Base-by-base conservation (phyloP, 192 early-diverging fungal genomes). In the Podila epigama region DNA sequence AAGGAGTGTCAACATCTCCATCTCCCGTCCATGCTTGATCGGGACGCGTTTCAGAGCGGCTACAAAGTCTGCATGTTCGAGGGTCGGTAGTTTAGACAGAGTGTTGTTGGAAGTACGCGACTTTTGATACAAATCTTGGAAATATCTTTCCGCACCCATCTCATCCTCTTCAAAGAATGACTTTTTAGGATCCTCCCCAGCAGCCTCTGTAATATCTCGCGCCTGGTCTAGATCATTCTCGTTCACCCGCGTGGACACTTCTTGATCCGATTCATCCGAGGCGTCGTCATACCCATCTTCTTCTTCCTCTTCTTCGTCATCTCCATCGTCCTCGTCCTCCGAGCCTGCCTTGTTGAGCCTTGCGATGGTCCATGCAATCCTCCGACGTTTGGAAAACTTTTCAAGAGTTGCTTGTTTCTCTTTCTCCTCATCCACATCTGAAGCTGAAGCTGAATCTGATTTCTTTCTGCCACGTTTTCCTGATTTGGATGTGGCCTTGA, bases 31-130 rank as follows among this genome's bases (percentile, higher is more conserved):
- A 63, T 95, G 93, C 39, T 92, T 92, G 16, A 60, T 40, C 8
- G 89, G 86, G 1, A 85, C 80, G 15, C 67, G 61, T 29, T 85
- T 60, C 37, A 94, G 63, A 27, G 89, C 71, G 44, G 66, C 62
- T 27, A 83, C 77, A 58, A 90, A 93, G 44, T 94, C 90, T 12
- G 88, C 67, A 33, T 86, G 90, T 12, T 91, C 85, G n/a, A 96
- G 82, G n/a, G 79, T 73, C 2, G 93, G 92, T 3, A 98, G 82
- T 64, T 89, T 89, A 1, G 93, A 87, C 18, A 97, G 86, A 3
- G 95, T 96, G 82, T 94, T 92, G 75, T 96, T 90, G 13, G 95
- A 96, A 7, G 94, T 96, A 55, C 84, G 82, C 10, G 79, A 75
- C 18, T 66, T 63, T 27, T 72, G 63, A 36, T 92, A 87, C 2